These are phyloP conservation scores for Lagenaria siceraria DNA, from an alignment of 306 rosid genomes.

Conservation along the genomic window DNA sequence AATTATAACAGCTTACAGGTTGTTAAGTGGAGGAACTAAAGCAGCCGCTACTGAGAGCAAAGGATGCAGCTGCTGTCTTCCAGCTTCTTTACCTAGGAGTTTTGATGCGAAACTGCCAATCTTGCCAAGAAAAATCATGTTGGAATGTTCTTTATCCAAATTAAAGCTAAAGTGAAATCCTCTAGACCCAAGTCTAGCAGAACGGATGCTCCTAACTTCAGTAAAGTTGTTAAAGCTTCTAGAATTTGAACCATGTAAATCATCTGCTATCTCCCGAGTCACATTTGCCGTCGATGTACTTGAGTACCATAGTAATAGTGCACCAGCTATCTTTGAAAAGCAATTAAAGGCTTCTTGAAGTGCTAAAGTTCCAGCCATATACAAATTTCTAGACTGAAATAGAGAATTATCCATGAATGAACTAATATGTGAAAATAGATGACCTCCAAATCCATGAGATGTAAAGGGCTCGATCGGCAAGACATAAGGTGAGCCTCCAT, in stretches of 20 bases:
- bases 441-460: conserved; percentile 24
- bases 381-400: conserved; percentile 19
- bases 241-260: conserved; percentile 24
- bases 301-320: conserved; percentile 37
- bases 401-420: conserved; percentile 43
- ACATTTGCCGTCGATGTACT: conserved; percentile 27
- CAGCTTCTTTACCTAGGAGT: conserved; percentile 43
- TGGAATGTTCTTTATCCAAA: conserved; percentile 22
- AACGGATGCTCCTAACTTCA: conserved; percentile 31
- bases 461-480: conserved; percentile 41
- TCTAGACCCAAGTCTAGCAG: conserved; percentile 20
- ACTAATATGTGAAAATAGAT: conserved; percentile 36
- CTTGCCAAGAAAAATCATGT: conserved; percentile 30
- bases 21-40: conserved; percentile 63
- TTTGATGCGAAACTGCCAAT: conserved; percentile 32
- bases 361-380: conserved; percentile 44
- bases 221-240: conserved; percentile 18
- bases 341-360: conserved; percentile 40
- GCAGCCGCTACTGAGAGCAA: conserved; percentile 58
- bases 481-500: conserved; percentile 37
- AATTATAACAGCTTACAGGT: conserved; percentile 36
- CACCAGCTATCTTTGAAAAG: conserved; percentile 55
- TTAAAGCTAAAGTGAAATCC: conserved; percentile 34
- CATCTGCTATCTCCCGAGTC: conserved; percentile 25
- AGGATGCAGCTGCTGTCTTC: conserved; percentile 37